Base-by-base conservation (phyloP, 2,329 filamentous ascomycete genomes). In the Paecilomyces formosus region DNA sequence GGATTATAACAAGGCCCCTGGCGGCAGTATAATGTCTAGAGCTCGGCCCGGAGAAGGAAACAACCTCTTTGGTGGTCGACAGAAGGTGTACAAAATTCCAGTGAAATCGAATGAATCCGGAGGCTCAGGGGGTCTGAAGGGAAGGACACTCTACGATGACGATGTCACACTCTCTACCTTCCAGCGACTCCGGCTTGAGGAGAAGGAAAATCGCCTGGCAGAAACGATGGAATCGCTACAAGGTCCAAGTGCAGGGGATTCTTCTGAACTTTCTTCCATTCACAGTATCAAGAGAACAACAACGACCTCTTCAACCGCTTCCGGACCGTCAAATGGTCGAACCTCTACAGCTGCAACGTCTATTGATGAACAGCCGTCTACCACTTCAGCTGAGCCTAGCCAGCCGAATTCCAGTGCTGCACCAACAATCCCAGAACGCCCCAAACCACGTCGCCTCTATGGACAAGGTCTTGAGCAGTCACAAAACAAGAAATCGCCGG, bases 61-160 rank as follows among this genome's bases (percentile, higher is more conserved):
- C 70, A 88, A 90, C 65, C 75, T 99, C 58, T 99, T 99, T 74
- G 94, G 94, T 58, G 94, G 94, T 15, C 86, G 94, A 52, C 94
- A 97, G 72, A 97, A 97, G 77, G 88, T 97, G 39, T 97, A 95
- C 74, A 92, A 91, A 72, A 89, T 96, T 63, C 81, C 89, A 0
- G 79, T 78, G 3, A 80, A 81, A 26, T 72, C 73, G 21, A 76
- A 65, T 66, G 74, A 64, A 66, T 74, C 57, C 68, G 76, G 57
- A 56, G 60, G 65, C 49, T 61, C 64, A 12, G 74, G 39, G 5
- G 39, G 72, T 31, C 83, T 90, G 79, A 77, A 80, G 53, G 89
- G 83, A 24, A 87, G 85, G 63, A 82, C 86, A 0, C 73, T 96
- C 1, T 97, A 97, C 68, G 92, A 95, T 26, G 87, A 94, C 64